A percentile compares a stretch with the other conserved stretches of the same genome.
Evolutionary conservation across 2,329 filamentous ascomycete species (phyloP).

Genomic region (Colletotrichum shisoi): DNA sequence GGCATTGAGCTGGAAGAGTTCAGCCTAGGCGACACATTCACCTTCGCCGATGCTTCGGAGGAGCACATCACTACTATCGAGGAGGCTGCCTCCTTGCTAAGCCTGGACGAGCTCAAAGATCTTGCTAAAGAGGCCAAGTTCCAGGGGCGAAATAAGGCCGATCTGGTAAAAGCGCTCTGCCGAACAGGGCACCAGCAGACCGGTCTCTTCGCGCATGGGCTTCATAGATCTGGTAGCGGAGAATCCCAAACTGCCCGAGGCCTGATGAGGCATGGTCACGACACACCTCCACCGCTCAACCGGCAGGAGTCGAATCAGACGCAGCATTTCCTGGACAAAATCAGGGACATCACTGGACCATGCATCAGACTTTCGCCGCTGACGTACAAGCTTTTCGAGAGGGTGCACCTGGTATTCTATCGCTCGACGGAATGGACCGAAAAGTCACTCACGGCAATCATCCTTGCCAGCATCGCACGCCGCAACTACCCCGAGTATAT

Average conservation of each 20-base stretch:
- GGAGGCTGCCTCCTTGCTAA: conserved; percentile 81
- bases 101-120: conserved; percentile 85
- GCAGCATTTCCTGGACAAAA: conserved; percentile 77
- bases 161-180: conserved; percentile 77
- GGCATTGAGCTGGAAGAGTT: conserved; percentile 53
- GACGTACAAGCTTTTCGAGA: conserved; percentile 83
- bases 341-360: conserved; percentile 77
- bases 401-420: conserved; percentile 95
- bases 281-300: conserved; percentile 45
- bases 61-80: conserved; percentile 78
- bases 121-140: conserved; percentile 88
- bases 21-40: conserved; percentile 66
- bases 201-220: conserved; percentile 73
- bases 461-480: conserved; percentile 86
- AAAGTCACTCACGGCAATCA: conserved; percentile 93
- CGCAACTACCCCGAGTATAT: conserved; percentile 90
- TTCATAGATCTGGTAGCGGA: conserved; percentile 70
- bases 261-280: conserved; percentile 43
- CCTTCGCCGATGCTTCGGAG: conserved; percentile 81
- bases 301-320: conserved; percentile 68
- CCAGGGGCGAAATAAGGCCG: conserved; percentile 85
- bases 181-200: conserved; percentile 76
- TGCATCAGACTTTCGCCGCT: conserved; percentile 81
- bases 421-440: conserved; percentile 96
- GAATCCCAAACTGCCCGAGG: conserved; percentile 60